A percentile compares a stretch with the other conserved stretches of the same genome.
These are phyloP conservation scores for Kwoniella dendrophila DNA, from an alignment of 768 basidiomycete genomes.

Conservation along the genomic window DNA sequence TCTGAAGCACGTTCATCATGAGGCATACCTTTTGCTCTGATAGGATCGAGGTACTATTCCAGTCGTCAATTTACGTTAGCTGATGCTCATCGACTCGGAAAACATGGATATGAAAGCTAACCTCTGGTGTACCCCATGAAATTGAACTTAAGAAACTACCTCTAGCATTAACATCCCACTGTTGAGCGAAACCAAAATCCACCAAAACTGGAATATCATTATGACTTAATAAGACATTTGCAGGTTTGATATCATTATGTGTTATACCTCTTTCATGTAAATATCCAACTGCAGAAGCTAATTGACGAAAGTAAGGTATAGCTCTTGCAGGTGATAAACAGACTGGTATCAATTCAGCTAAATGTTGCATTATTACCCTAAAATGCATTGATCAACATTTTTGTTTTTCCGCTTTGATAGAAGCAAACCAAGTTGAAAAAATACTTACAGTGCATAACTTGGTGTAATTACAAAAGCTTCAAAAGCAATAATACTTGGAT, in stretches of 20 bases:
- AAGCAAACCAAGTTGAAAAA: not conserved
- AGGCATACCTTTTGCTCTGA: constrained; percentile 79
- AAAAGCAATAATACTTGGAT: constrained; percentile 90
- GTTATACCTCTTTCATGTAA: constrained; percentile 55
- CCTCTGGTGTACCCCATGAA: constrained; percentile 80
- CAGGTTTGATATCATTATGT: constrained; percentile 66
- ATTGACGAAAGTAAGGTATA: constrained; percentile 56
- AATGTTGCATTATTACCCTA: constrained; percentile 69
- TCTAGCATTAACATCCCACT: constrained; percentile 67
- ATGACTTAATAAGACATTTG: constrained; percentile 83
- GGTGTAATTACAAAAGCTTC: constrained; percentile 92
- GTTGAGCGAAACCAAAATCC: constrained; percentile 95
- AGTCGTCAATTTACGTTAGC: not conserved
- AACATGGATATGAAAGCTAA: constrained; percentile 50
- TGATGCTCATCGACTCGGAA: not conserved
- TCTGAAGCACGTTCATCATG: constrained; percentile 93
- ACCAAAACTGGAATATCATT: constrained; percentile 73
- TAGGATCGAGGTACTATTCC: constrained; percentile 86
- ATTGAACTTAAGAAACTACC: constrained; percentile 49
- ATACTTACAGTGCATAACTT: constrained; percentile 79
- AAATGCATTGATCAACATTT: not conserved
- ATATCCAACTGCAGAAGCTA: constrained; percentile 53
- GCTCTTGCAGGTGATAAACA: constrained; percentile 79
- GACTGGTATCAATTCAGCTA: constrained; percentile 83
- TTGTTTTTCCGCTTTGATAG: not conserved